Evolutionary conservation across 2,329 filamentous ascomycete species (phyloP).

Genomic region (Aspergillus bombycis): DNA sequence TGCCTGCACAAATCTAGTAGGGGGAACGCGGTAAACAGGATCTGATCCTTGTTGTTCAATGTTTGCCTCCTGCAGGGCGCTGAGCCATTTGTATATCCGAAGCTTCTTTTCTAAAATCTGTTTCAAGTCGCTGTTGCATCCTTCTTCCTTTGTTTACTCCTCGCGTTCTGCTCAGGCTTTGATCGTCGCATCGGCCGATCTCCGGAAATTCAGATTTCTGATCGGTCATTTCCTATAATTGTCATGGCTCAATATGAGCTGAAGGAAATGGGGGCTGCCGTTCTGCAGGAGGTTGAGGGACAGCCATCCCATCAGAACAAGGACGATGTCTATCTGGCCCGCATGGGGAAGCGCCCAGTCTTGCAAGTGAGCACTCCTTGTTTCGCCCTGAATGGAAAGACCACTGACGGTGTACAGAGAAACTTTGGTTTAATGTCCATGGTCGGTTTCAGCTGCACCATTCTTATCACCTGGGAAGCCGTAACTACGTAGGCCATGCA

Average conservation of each 20-base stretch:
- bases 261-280: slow-evolving; percentile 17
- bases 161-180: background rate
- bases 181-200: background rate
- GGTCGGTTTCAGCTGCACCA: slow-evolving; percentile 44
- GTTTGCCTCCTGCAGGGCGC: background rate
- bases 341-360: slow-evolving; percentile 56
- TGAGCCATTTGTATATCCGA: background rate
- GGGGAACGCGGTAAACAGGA: background rate
- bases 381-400: no score
- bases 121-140: background rate
- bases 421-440: slow-evolving; percentile 47
- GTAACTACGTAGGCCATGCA: background rate
- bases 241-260: slow-evolving; percentile 6
- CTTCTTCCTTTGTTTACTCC: no score
- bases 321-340: slow-evolving; percentile 51
- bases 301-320: slow-evolving; percentile 22
- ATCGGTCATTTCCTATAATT: background rate
- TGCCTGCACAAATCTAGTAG: background rate
- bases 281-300: slow-evolving; percentile 17
- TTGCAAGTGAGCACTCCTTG: slow-evolving; percentile 37
- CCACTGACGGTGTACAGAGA: slow-evolving; percentile 27
- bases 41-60: background rate
- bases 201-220: background rate
- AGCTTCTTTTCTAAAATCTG: background rate
- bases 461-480: slow-evolving; percentile 45